Percentiles rank a stretch among this genome's conserved stretches.
Conservation (phyloP, 805 yeast species). For the Ogataea wickerhamii region DNA sequence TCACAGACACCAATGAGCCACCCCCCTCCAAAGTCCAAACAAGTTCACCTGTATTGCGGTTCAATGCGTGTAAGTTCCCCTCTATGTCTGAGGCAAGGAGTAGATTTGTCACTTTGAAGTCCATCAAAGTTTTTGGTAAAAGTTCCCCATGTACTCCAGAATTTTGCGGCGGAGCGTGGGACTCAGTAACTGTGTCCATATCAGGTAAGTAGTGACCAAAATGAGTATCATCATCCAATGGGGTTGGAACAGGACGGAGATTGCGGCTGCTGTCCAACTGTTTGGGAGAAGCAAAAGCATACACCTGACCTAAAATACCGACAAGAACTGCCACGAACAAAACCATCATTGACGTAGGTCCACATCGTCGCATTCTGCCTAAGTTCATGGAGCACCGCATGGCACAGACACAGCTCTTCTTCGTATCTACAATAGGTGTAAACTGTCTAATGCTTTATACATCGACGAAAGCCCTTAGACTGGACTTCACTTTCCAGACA, state of each 20-base stretch:
- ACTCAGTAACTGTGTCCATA: neutral
- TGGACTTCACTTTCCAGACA: neutral
- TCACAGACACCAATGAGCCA: constrained; percentile 51
- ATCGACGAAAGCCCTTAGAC: neutral
- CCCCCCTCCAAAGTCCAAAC: constrained; percentile 73
- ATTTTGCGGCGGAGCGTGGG: neutral
- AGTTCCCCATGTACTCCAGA: neutral
- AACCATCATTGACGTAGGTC: neutral
- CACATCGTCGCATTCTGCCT: neutral
- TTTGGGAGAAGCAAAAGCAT: constrained; percentile 1
- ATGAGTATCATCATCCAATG: neutral
- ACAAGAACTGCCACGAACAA: neutral
- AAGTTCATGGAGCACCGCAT: neutral
- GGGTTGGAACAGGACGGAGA: constrained; percentile 1
- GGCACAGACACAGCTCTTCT: neutral
- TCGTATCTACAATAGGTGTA: no score
- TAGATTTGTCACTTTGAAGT: constrained; percentile 43
- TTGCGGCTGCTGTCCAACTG: constrained; percentile 1
- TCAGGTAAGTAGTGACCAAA: neutral
- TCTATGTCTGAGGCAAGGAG: constrained; percentile 77
- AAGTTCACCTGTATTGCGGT: constrained; percentile 67
- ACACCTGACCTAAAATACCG: neutral
- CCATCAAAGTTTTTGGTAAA: constrained; percentile 18
- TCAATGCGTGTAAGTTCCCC: constrained; percentile 80
- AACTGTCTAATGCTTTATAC: neutral